phyloP scores from a whole-genome alignment of 2,329 filamentous ascomycete genomes.

The Didymella lethalis region DNA sequence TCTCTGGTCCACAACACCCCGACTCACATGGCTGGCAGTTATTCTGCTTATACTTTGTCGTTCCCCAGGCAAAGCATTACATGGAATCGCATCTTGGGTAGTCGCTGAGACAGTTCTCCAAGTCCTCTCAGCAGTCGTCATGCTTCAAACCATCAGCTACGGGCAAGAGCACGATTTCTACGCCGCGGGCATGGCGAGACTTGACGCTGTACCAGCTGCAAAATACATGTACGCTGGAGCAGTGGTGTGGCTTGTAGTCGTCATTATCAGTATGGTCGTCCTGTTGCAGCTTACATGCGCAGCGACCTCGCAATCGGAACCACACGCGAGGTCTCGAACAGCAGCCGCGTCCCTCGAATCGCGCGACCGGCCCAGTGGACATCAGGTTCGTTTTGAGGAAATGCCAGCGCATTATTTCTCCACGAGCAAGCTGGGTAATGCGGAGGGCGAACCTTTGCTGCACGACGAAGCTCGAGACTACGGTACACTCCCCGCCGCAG shows the following conservation, averaged over 20 bases:
- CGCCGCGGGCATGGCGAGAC: constrained; percentile 20
- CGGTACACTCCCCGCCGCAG: constrained; percentile 24
- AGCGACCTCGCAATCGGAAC: constrained; percentile 2
- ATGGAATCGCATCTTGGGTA: constrained; percentile 27
- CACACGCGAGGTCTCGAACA: constrained; percentile 8
- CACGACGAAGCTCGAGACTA: constrained; percentile 12
- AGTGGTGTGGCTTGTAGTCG: constrained; percentile 36
- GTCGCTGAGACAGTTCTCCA: constrained; percentile 41
- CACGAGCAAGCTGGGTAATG: neutral
- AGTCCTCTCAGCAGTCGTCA: constrained; percentile 29
- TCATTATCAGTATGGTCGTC: constrained; percentile 13
- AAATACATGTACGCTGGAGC: constrained; percentile 43
- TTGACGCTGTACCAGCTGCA: constrained; percentile 27
- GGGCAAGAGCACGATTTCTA: constrained; percentile 43
- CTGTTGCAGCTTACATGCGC: constrained; percentile 14
- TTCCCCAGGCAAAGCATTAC: neutral
- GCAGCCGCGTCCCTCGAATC: constrained; percentile 1
- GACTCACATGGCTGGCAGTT: constrained; percentile 36
- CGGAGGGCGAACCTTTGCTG: neutral
- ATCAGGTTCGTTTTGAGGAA: constrained; percentile 15
- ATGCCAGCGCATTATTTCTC: constrained; percentile 5
- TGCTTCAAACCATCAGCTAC: constrained; percentile 41
- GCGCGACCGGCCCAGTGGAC: constrained; percentile 7
- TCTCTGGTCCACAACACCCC: constrained; percentile 46
- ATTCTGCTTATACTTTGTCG: constrained; percentile 19